These are phyloP conservation scores for Cylindrotheca fusiformis DNA, from an alignment of 108 stramenopile species.

Conservation along the genomic window DNA sequence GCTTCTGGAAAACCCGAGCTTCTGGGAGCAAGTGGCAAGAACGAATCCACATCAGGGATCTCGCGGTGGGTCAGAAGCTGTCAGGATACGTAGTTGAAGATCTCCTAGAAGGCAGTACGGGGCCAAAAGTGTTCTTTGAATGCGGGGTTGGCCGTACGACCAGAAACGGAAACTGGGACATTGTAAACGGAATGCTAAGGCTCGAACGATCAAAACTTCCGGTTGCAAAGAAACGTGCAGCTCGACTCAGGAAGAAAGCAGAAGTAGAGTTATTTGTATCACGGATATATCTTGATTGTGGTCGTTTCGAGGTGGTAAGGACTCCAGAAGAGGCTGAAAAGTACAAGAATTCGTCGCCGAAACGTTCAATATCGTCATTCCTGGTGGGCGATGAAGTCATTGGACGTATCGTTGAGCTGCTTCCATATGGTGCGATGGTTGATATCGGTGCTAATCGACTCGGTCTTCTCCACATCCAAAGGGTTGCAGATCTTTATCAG, in stretches of 20 bases:
- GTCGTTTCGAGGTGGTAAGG: slow-evolving; percentile 59
- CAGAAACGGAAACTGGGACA: slow-evolving; percentile 47
- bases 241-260: slow-evolving; percentile 39
- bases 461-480: slow-evolving; percentile 70
- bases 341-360: slow-evolving; percentile 9
- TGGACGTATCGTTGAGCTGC: slow-evolving; percentile 50
- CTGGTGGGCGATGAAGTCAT: slow-evolving; percentile 34
- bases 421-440: slow-evolving; percentile 67
- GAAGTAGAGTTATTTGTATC: slow-evolving; percentile 56
- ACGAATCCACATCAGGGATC: slow-evolving; percentile 46
- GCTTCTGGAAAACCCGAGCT: slow-evolving; percentile 18
- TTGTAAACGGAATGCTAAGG: slow-evolving; percentile 71
- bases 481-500: slow-evolving; percentile 49
- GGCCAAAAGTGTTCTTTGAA: slow-evolving; percentile 73
- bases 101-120: slow-evolving; percentile 61
- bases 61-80: slow-evolving; percentile 62
- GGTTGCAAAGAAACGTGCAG: slow-evolving; percentile 50
- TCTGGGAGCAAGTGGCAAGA: slow-evolving; percentile 44
- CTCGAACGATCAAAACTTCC: slow-evolving; percentile 50
- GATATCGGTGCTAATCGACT: slow-evolving; percentile 78
- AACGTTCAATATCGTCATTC: slow-evolving; percentile 50
- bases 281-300: slow-evolving; percentile 49
- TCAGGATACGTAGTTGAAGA: slow-evolving; percentile 55
- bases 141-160: slow-evolving; percentile 45
- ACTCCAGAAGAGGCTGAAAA: slow-evolving; percentile 33